Evolutionary conservation across 495 filamentous ascomycete genomes (phyloP), one percentile per base, ranked within the genome.

Genomic region (Aspergillus ellipticus): DNA sequence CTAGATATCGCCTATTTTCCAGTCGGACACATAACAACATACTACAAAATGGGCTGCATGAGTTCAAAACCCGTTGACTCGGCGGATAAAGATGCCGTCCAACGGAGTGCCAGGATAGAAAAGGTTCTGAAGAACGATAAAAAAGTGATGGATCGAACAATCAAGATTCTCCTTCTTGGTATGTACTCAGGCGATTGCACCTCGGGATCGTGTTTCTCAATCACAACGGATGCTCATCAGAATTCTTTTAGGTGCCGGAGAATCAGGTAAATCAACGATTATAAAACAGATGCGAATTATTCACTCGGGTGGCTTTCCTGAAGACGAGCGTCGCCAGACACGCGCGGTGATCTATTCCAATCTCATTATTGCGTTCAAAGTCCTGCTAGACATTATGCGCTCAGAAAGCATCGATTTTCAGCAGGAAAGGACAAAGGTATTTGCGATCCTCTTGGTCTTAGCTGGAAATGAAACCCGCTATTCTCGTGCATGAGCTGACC

Each of bases 261-360:
- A 98, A 76, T 96, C 91, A 26, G 94, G 94, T 42, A 98, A 98
- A 70, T 98, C 94, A 7, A 98, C 94, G 6, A 92, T 98, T 56
- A 82, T 98, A 50, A 98, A 98, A 77, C 94, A 98, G 79, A 98
- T 98, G 94, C 92, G 93, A 66, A 86, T 98, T 71, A 97, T 98
- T 62, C 92, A 98, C 67, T 87, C 90, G 39, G 83, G 90, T 68
- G 94, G 95, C 19, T 97, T 97, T 70, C 89, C 88, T 42, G 85
- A 92, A 61, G 87, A 85, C 60, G 94, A 98, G 70, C 88, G 93
- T 61, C 85, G 92, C 59, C 91, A 96, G 74, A 96, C 90, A 72
- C 89, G 93, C 59, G 88, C 89, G 39, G 91, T 97, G 65, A 94
- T 98, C 57, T 97, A 96, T 73, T 87, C 85, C 53, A 97, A 97